phyloP scores from a whole-genome alignment of 2,329 filamentous ascomycete genomes.

The Colletotrichum ledebouriae region DNA sequence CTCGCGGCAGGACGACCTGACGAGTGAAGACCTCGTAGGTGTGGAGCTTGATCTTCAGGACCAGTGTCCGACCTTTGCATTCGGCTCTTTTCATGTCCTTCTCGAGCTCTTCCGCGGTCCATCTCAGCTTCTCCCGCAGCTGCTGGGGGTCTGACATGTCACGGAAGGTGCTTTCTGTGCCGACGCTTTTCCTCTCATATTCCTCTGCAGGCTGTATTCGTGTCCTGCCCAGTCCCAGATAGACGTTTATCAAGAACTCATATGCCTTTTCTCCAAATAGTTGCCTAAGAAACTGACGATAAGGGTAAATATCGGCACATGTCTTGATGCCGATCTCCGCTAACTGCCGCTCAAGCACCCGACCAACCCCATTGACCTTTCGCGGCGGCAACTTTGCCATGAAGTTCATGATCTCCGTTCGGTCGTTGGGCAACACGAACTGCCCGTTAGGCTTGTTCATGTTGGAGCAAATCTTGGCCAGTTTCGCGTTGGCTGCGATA shows the following conservation, averaged over 20 bases:
- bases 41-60: constrained; percentile 93
- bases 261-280: constrained; percentile 95
- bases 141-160: constrained; percentile 79
- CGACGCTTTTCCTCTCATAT: constrained; percentile 92
- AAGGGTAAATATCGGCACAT: constrained; percentile 86
- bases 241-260: constrained; percentile 85
- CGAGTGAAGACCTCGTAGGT: constrained; percentile 93
- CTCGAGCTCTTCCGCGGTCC: constrained; percentile 87
- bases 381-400: constrained; percentile 87
- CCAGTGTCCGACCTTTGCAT: constrained; percentile 91
- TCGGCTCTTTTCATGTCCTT: constrained; percentile 84
- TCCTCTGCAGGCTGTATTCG: constrained; percentile 88
- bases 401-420: constrained; percentile 83
- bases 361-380: constrained; percentile 95
- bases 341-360: constrained; percentile 92
- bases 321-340: constrained; percentile 88
- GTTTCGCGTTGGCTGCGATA: constrained; percentile 91
- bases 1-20: constrained; percentile 80
- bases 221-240: constrained; percentile 89
- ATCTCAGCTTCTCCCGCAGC: constrained; percentile 82
- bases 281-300: constrained; percentile 79
- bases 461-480: constrained; percentile 97
- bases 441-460: constrained; percentile 98
- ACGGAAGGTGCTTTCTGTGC: constrained; percentile 91
- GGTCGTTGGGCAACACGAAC: constrained; percentile 79